Base-by-base conservation (phyloP, 1,139 yeast species). In the Pichia terricola region DNA sequence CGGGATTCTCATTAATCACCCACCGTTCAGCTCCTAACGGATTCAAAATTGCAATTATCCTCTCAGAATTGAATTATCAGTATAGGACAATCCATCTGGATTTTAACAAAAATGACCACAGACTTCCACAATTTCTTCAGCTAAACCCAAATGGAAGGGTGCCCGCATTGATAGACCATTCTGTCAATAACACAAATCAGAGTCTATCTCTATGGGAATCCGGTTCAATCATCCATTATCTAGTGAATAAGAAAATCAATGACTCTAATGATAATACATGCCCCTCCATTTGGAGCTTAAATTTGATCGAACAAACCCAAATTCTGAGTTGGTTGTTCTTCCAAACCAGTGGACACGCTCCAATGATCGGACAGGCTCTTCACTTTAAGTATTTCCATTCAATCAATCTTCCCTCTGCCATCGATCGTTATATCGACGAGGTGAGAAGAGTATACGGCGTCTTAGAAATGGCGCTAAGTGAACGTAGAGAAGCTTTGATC, bases 1-100 rank as follows among this genome's bases (percentile, higher is more conserved):
- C 81, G 51, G 97, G 96, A 3, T 86, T 77, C 62, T 86, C 96
- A 3, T 69, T 89, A 42, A 87, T 89, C 58, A 81, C 94, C 26
- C 96, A 89, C 64, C 69, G 95, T 57, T 83, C 94, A 8, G 96
- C 96, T 1, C 97, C 97, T 30, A 89, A 89, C 64, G 97, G 96
- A 7, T 91, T 88, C 72, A 89, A 89, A 63, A 95, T 91, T 26
- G 96, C 97, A 26, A 88, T 88, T 42, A 83, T 88, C 38, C 70
- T 91, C 49, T 78, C 89, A 43, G 97, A 89, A 62, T 73, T 91
- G 52, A 83, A 84, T 47, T 73, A 84, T 55, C 77, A 77, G 37
- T 89, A 83, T 66, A 79, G 80, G 56, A 88, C 96, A 6, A 79
- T 89, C 49, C 83, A 87, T 57, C 70, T 91, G 48, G 97, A 89